phyloP scores from a whole-genome alignment of 2,329 filamentous ascomycete genomes.

The Dryadomyces sulphureus region DNA sequence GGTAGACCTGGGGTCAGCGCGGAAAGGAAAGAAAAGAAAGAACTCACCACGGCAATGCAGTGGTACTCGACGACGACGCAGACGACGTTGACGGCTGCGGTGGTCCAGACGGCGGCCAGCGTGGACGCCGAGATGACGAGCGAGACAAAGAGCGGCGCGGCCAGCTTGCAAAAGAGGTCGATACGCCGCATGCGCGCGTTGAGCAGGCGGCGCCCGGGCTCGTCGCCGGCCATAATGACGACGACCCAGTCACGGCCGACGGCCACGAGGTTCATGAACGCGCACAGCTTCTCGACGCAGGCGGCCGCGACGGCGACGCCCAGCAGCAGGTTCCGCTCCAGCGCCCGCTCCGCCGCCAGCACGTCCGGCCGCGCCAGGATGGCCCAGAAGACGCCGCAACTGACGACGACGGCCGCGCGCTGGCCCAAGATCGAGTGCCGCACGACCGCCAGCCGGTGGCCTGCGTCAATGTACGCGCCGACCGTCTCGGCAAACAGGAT shows the following conservation, averaged over 20 bases:
- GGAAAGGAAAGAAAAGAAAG: neutral
- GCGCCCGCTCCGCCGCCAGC: too few relatives aligned
- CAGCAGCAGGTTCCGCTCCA: neutral
- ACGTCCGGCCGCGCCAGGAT: slow-evolving; percentile 11
- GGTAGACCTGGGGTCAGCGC: slow-evolving; percentile 13
- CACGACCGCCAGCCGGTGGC: slow-evolving; percentile 33
- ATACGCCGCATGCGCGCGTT: slow-evolving; percentile 43
- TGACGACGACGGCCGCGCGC: slow-evolving; percentile 28
- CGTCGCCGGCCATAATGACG: slow-evolving; percentile 28
- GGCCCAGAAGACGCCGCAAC: slow-evolving; percentile 29
- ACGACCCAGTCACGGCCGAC: slow-evolving; percentile 60
- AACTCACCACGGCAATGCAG: slow-evolving; percentile 27
- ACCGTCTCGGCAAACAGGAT: slow-evolving; percentile 43
- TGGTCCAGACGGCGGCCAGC: slow-evolving; percentile 27
- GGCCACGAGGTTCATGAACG: slow-evolving; percentile 50
- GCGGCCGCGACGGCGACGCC: slow-evolving; percentile 28
- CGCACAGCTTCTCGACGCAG: slow-evolving; percentile 53
- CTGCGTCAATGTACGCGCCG: slow-evolving; percentile 43
- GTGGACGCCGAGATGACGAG: slow-evolving; percentile 31
- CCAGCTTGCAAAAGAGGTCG: slow-evolving; percentile 42
- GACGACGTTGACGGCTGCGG: slow-evolving; percentile 28
- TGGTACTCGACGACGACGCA: slow-evolving; percentile 30
- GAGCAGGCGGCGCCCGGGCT: slow-evolving; percentile 18
- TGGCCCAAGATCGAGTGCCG: slow-evolving; percentile 32
- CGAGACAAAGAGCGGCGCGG: slow-evolving; percentile 36